Evolutionary conservation across 2,329 filamentous ascomycete species (phyloP), one percentile per base, ranked within the genome.

Genomic region (Fusarium proliferatum): DNA sequence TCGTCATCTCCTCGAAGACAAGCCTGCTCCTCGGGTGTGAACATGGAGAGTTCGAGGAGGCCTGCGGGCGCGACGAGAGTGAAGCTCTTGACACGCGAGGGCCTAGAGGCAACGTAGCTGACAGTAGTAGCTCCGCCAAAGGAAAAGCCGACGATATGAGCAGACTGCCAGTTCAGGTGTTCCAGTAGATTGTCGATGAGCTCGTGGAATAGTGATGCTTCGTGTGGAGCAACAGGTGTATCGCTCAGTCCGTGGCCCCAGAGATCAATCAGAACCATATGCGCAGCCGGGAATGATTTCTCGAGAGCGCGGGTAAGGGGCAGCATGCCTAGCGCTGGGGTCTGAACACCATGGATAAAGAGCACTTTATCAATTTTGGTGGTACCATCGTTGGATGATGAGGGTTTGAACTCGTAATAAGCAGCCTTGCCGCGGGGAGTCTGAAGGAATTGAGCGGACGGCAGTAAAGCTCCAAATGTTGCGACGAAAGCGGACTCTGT

Each of bases 221-320:
- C 79, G 59, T 88, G 86, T 0, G 86, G 73, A 0, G 75, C 36
- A 2, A 85, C 6, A 0, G 87, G 87, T 0, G 86, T 88, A 10
- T 85, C 84, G 34, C 80, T 84, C n/a, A 89, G 77, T 0, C 87
- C 87, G 57, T 89, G 88, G 36, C 87, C 87, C 86, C 86, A 89
- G 16, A 85, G 82, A 62, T 89, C 87, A 19, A 87, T 23, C 2
- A 87, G 77, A 0, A 86, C 83, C 38, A 85, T 79, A 16, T 85
- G 80, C 0, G 85, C 76, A 1, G 71, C 33, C 0, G 85, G 82
- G 51, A 82, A 84, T 0, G 70, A 72, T 0, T 76, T 41, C 3
- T 80, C 78, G 2, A 89, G 79, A 0, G 75, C 70, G 10, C 69
- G 77, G 1, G 82, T 80, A 4, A 88, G 79, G 0, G 86, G 86